These are phyloP conservation scores for Ganoderma sinense DNA, from an alignment of 1,284 basidiomycete species.

Conservation along the genomic window DNA sequence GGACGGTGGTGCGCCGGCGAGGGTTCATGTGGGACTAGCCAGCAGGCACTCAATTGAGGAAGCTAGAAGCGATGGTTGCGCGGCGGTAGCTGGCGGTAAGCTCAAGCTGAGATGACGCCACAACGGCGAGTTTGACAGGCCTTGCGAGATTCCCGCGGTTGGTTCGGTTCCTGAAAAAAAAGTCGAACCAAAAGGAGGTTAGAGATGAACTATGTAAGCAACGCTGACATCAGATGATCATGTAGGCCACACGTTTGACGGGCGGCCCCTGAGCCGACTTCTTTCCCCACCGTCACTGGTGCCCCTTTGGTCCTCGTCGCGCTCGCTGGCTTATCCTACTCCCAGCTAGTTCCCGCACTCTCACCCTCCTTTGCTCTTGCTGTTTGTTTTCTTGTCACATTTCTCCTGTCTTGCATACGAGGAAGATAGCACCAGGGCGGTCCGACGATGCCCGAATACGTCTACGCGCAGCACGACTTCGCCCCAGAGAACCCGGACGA, in stretches of 20 bases:
- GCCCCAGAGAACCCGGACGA: constrained; percentile 95
- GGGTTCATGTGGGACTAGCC: constrained; percentile 44
- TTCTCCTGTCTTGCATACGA: neutral
- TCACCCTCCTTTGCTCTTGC: constrained; percentile 6
- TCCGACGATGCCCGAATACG: constrained; percentile 56
- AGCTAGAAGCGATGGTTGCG: neutral
- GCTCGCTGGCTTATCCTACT: constrained; percentile 8
- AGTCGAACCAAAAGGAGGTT: neutral
- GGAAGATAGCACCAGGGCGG: constrained; percentile 4
- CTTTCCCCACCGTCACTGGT: neutral
- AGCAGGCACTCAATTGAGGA: neutral
- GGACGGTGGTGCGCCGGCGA: constrained; percentile 60
- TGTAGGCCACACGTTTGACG: neutral
- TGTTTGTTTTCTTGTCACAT: neutral
- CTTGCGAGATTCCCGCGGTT: neutral
- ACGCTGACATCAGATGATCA: neutral
- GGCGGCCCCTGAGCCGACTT: neutral
- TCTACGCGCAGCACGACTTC: constrained; percentile 89
- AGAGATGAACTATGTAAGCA: neutral
- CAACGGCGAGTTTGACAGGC: neutral
- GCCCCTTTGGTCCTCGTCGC: neutral
- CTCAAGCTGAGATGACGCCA: neutral
- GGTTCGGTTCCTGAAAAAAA: neutral
- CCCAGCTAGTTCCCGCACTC: constrained; percentile 5
- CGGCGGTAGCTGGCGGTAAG: neutral